Evolutionary conservation across 2,329 filamentous ascomycete genomes (phyloP).

Genomic region (Penicillium decumbens): DNA sequence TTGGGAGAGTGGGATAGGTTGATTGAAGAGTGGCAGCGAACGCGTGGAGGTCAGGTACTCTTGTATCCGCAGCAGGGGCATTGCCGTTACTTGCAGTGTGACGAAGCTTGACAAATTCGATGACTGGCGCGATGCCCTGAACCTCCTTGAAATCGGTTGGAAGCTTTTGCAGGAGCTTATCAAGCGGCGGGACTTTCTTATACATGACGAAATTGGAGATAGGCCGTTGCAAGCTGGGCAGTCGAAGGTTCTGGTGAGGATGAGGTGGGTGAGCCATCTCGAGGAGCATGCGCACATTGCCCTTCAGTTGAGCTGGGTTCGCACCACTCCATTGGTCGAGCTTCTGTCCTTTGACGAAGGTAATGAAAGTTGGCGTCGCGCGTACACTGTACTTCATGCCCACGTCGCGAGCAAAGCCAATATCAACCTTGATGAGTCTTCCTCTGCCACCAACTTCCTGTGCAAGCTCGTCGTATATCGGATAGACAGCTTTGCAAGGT

Average conservation of each 20-base stretch:
- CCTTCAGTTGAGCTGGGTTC: constrained; percentile 61
- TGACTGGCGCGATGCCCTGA: constrained; percentile 59
- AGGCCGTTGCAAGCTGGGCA: constrained; percentile 65
- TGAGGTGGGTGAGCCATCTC: constrained; percentile 72
- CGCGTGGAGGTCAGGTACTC: constrained; percentile 64
- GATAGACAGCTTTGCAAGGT: constrained; percentile 79
- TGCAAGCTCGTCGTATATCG: constrained; percentile 74
- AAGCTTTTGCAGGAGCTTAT: constrained; percentile 77
- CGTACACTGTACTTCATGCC: constrained; percentile 62
- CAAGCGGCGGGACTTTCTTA: constrained; percentile 72
- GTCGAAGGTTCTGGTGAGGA: constrained; percentile 64
- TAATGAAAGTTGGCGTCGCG: constrained; percentile 84
- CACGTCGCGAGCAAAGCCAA: constrained; percentile 61
- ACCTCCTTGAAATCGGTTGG: constrained; percentile 55
- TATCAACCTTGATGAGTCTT: constrained; percentile 77
- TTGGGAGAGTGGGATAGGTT: constrained; percentile 54
- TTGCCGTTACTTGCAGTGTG: constrained; percentile 42
- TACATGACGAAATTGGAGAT: constrained; percentile 68
- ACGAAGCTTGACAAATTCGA: constrained; percentile 62
- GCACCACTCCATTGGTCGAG: constrained; percentile 78
- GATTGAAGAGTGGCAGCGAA: constrained; percentile 60
- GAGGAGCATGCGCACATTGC: constrained; percentile 68
- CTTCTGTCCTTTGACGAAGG: constrained; percentile 70
- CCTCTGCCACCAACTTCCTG: constrained; percentile 64
- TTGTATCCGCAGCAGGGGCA: constrained; percentile 59